Percentiles rank a stretch among this genome's conserved stretches.
phyloP scores from a whole-genome alignment of 129 eudicot species.

The Arctium lappa region DNA sequence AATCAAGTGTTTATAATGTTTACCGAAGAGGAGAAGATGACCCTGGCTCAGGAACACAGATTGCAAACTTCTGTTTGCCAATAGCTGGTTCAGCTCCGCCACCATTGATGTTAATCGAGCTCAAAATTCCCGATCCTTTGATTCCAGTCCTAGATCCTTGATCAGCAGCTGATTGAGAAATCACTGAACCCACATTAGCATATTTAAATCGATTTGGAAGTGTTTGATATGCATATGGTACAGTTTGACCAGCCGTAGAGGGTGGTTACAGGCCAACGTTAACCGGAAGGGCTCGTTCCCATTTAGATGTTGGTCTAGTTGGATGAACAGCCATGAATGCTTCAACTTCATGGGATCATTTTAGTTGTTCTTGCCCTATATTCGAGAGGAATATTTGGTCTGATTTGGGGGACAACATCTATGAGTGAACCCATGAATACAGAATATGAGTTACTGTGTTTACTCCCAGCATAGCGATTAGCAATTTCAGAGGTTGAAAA shows the following conservation, averaged over 20 bases:
- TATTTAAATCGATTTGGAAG: too few species aligned
- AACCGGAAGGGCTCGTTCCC: too few species aligned
- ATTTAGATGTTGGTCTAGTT: slow-evolving; percentile 47
- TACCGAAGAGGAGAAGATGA: slow-evolving; percentile 56
- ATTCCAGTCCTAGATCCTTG: too few species aligned
- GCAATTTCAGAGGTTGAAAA: too few species aligned
- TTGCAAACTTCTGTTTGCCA: slow-evolving; percentile 46
- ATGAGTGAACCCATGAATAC: slow-evolving; percentile 54
- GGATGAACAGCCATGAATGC: slow-evolving; percentile 46
- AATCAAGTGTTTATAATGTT: neutral
- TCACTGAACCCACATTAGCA: too few species aligned
- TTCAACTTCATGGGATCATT: slow-evolving; percentile 57
- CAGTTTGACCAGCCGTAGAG: too few species aligned
- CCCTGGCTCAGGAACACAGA: slow-evolving; percentile 45
- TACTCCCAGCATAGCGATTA: slow-evolving; percentile 44
- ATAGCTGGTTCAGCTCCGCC: slow-evolving; percentile 41
- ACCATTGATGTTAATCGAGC: too few species aligned
- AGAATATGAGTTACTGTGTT: slow-evolving; percentile 66
- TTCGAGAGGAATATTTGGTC: slow-evolving; percentile 41
- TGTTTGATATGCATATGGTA: too few species aligned
- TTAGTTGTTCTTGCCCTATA: slow-evolving; percentile 62
- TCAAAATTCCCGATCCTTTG: slow-evolving; percentile 73
- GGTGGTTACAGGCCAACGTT: too few species aligned
- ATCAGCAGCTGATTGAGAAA: too few species aligned
- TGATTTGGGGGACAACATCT: slow-evolving; percentile 49